Base-by-base conservation (phyloP, 2,329 filamentous ascomycete genomes). In the Botrytis porri region DNA sequence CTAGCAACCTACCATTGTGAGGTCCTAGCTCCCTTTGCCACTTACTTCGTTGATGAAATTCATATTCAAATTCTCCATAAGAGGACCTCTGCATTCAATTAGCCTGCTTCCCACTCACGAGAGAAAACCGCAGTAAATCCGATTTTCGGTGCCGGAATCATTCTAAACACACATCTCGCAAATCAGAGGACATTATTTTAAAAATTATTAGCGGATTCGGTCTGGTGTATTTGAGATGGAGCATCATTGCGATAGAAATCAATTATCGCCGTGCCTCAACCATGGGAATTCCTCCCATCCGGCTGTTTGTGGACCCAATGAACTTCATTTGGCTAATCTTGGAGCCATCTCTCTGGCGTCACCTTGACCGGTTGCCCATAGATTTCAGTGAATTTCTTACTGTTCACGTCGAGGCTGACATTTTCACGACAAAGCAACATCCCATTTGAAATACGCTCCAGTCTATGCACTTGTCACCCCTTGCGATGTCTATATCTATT, bases 371-470 rank as follows among this genome's bases (percentile, higher is more conserved):
- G 43, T 63, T 63, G 35, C 61, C 61, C 20, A 63, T 63, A 41
- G n/a, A 63, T n/a, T 63, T 63, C 22, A 37, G 61, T 41, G 43
- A 22, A 9, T 63, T 63, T 43, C 37, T 63, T 37, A 63, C 20
- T 63, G 43, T 63, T 63, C 61, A 41, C 61, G 60, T 41, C 60
- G 60, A 63, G 37, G 60, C 37, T 63, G 60, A 37, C 60, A 63
- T n/a, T 41, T 63, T 63, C 60, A 63, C 37, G 61, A 63, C 35
- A 41, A 63, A 63, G 61, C 61, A 43, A 63, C 37, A n/a, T 63
- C 61, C 18, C 61, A 63, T 63, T 63, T 43, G 61, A 63, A 63
- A 63, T 63, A 63, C n/a, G 61, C 37, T n/a, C 61, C 61, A 41
- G 4, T 43, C 16, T 43, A 63, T 63, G 61, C 61, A 41, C 61